Base-by-base conservation (phyloP, 192 early-diverging fungal genomes). In the Thamnidium elegans region DNA sequence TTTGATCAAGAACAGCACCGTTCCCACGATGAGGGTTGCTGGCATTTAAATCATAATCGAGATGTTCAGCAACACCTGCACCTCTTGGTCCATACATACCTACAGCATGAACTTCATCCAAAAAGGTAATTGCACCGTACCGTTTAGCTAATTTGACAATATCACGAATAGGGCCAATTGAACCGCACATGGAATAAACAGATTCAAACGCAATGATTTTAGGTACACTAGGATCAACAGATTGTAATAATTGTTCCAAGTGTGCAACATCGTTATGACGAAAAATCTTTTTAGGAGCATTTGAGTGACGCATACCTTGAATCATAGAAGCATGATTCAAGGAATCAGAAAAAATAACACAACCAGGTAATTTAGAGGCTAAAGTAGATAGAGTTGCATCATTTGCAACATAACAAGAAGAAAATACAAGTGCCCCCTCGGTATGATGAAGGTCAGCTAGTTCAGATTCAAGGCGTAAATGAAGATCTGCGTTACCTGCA, bases 281-380 rank as follows among this genome's bases (percentile, higher is more conserved):
- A 81, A 98, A 98, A 21, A 98, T 86, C 62, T 88, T 85, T 82
- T 95, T 95, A 50, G 81, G 74, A 14, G 91, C 93, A 23, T 88
- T 78, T 17, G 95, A 96, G 83, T 98, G 84, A 65, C 87, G 87
- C 70, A 98, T 94, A 65, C 95, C 95, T 81, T 96, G 94, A 74
- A 98, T 98, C 95, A 98, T 98, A 10, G 94, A 96, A n/a, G 95
- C 95, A 66, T 98, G 95, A 80, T 98, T 98, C 69, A 90, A 84
- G 15, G 89, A 76, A 76, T 98, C 95, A 50, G 94, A 96, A 65
- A 98, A 93, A 74, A 98, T 95, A 14, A 95, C 87, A 75, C 94
- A 95, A 26, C 84, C 87, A 51, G 95, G 95, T 67, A 98, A 76
- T 70, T 94, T 90, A 47, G 82, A 75, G 58, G 90, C 92, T 55